Conservation (phyloP, 176 grass and related monocot genomes). For the Stipa capillata region DNA sequence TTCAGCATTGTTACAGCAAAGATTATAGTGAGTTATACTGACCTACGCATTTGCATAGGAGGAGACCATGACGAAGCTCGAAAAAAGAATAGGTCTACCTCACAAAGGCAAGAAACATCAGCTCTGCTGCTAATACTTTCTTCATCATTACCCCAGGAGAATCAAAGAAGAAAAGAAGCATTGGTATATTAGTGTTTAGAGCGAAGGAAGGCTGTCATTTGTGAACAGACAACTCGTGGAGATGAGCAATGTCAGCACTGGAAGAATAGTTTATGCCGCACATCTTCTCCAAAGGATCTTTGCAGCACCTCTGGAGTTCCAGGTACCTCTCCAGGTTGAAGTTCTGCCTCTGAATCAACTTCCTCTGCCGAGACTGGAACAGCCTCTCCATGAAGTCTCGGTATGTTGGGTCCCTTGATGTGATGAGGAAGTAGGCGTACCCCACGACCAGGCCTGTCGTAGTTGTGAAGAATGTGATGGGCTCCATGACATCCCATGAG, state of each 20-base stretch:
- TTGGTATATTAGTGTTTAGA: conserved; percentile 13
- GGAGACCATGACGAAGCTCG: conserved; percentile 21
- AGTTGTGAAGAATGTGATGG: conserved; percentile 87
- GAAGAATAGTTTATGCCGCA: conserved; percentile 16
- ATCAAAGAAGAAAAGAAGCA: conserved; percentile 14
- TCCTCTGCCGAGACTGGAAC: conserved; percentile 67
- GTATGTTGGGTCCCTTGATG: conserved; percentile 90
- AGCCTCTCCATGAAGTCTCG: conserved; percentile 90
- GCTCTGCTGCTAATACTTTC: not conserved
- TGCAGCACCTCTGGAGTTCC: conserved; percentile 79
- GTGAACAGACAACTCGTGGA: conserved; percentile 44
- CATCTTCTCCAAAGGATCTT: conserved; percentile 55
- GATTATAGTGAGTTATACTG: conserved; percentile 4
- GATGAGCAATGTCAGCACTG: conserved; percentile 32
- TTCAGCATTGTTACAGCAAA: not conserved
- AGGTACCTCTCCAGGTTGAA: conserved; percentile 73
- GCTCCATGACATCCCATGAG: conserved; percentile 99
- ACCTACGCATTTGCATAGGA: conserved; percentile 33
- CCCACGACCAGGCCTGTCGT: conserved; percentile 67
- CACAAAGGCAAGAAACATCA: conserved; percentile 31
- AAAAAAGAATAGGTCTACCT: conserved; percentile 27
- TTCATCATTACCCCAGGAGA: conserved; percentile 15
- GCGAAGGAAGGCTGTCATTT: conserved; percentile 42
- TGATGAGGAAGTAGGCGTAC: conserved; percentile 90
- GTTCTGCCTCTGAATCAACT: conserved; percentile 63